Conservation (phyloP, 805 yeast species). For the Candida mattraensis region DNA sequence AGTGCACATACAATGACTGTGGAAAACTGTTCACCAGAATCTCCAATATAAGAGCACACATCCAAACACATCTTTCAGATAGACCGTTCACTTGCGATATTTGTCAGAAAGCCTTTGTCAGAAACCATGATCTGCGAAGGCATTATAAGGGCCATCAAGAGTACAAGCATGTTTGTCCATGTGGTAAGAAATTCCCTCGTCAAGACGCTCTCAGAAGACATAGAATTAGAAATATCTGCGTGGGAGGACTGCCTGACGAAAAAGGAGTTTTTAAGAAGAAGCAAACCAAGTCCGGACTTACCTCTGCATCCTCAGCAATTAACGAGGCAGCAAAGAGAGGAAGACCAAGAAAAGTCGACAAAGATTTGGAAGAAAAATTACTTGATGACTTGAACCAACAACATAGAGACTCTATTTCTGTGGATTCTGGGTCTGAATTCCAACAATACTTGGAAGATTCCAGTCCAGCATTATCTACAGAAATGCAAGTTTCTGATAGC, state of each 20-base stretch:
- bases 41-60: conserved; percentile 91
- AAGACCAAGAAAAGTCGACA: conserved; percentile 6
- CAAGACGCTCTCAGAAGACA: conserved; percentile 88
- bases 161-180: conserved; percentile 71
- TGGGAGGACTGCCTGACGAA: conserved; percentile 59
- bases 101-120: conserved; percentile 84
- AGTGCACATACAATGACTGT: conserved; percentile 76
- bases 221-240: conserved; percentile 72
- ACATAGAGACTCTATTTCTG: neutral
- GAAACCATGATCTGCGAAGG: conserved; percentile 92
- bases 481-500: conserved; percentile 5
- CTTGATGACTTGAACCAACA: conserved; percentile 8
- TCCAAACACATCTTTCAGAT: conserved; percentile 94
- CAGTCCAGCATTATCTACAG: conserved; percentile 9
- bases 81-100: conserved; percentile 81
- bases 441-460: conserved; percentile 6
- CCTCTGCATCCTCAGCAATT: too few species aligned
- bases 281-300: conserved; percentile 4
- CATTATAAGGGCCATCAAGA: conserved; percentile 86
- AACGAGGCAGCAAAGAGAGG: conserved; percentile 6
- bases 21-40: conserved; percentile 82
- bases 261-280: conserved; percentile 26
- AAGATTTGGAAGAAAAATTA: conserved; percentile 9
- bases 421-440: conserved; percentile 1
- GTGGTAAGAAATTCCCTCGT: conserved; percentile 92